phyloP scores from a whole-genome alignment of 495 filamentous ascomycete genomes.

The Trypethelium eluteriae region DNA sequence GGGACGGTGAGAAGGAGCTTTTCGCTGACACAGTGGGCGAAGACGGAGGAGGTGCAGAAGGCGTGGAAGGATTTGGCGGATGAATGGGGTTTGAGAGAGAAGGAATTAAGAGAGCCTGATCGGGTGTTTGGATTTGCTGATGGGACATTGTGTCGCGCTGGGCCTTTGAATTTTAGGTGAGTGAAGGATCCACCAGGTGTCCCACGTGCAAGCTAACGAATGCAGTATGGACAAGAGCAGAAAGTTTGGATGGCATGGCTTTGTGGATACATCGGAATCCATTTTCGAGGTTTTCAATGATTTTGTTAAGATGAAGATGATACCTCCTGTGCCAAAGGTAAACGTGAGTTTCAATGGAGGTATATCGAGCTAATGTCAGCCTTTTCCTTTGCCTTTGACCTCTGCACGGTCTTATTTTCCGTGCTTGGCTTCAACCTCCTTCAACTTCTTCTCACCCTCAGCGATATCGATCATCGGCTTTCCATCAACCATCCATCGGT shows the following conservation, averaged over 20 bases:
- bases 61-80: slow-evolving; percentile 38
- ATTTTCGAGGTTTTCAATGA: slow-evolving; percentile 34
- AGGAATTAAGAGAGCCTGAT: slow-evolving; percentile 30
- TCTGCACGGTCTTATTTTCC: too few species aligned
- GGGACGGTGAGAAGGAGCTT: slow-evolving; percentile 34
- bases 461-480: neutral
- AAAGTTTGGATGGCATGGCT: slow-evolving; percentile 39
- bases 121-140: slow-evolving; percentile 35
- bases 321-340: slow-evolving; percentile 29
- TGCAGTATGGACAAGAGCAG: slow-evolving; percentile 36
- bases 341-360: slow-evolving; percentile 21
- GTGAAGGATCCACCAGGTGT: neutral
- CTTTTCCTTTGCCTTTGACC: neutral
- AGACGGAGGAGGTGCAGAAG: slow-evolving; percentile 38
- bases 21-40: slow-evolving; percentile 41
- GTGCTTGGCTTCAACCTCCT: neutral
- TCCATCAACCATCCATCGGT: neutral
- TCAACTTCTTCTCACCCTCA: neutral
- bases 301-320: slow-evolving; percentile 33
- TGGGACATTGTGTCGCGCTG: slow-evolving; percentile 22
- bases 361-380: neutral
- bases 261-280: slow-evolving; percentile 37
- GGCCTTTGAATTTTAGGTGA: slow-evolving; percentile 25
- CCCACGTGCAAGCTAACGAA: neutral
- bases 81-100: slow-evolving; percentile 26